Percentiles rank a stretch among this genome's conserved stretches.
Conservation (phyloP, 257 asterid species). For the Jasminum sambac region DNA sequence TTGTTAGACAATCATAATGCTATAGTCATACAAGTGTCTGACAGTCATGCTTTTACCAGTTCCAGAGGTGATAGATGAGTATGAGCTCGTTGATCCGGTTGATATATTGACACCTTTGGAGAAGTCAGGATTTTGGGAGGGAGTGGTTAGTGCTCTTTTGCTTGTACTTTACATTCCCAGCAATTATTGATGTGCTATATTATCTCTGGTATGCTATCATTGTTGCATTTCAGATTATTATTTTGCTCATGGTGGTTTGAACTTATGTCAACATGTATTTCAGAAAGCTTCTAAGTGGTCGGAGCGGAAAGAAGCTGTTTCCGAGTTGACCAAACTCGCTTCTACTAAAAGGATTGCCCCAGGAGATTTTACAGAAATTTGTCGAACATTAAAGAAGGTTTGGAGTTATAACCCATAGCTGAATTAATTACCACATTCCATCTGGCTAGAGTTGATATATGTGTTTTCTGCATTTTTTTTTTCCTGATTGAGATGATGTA, state of each 20-base stretch:
- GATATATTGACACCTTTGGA: slow-evolving; percentile 92
- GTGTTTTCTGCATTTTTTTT: slow-evolving; percentile 10
- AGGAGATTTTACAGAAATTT: slow-evolving; percentile 94
- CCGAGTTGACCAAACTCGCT: slow-evolving; percentile 94
- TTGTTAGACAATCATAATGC: slow-evolving; percentile 13
- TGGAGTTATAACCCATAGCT: slow-evolving; percentile 9
- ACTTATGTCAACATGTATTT: slow-evolving; percentile 28
- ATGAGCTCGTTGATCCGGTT: slow-evolving; percentile 97
- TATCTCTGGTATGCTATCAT: slow-evolving; percentile 14
- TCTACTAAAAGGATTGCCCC: slow-evolving; percentile 93
- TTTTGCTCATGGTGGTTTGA: slow-evolving; percentile 17
- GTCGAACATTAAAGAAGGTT: slow-evolving; percentile 95
- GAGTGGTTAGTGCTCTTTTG: slow-evolving; percentile 69
- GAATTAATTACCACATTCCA: neutral
- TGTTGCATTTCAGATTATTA: slow-evolving; percentile 7
- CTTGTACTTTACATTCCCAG: neutral
- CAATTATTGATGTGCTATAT: slow-evolving; percentile 7
- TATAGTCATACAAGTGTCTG: slow-evolving; percentile 24
- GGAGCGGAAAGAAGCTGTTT: slow-evolving; percentile 96
- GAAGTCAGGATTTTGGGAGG: slow-evolving; percentile 99
- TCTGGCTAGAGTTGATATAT: neutral
- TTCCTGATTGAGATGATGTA: neutral
- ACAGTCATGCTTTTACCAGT: slow-evolving; percentile 50
- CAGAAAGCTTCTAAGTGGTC: slow-evolving; percentile 99
- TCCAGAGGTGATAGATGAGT: slow-evolving; percentile 96